Conservation (phyloP, 352 stramenopile species). For the Pseudoperonospora humuli region DNA sequence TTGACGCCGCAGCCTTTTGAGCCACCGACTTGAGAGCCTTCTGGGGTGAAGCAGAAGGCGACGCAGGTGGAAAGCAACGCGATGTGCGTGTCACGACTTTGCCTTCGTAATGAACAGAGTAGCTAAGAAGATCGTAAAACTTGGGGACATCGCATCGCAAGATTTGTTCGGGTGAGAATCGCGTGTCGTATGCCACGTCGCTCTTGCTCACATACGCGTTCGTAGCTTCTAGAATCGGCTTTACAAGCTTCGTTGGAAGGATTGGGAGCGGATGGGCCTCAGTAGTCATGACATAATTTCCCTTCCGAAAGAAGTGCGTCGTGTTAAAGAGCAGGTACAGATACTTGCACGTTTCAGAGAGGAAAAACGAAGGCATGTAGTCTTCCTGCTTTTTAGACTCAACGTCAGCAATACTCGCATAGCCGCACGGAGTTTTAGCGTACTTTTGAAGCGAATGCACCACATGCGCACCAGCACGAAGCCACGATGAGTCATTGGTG, state of each 20-base stretch:
- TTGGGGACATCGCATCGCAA: constrained; percentile 30
- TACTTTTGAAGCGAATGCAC: constrained; percentile 88
- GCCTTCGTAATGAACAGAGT: constrained; percentile 54
- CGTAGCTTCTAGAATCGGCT: constrained; percentile 30
- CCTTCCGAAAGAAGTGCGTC: constrained; percentile 84
- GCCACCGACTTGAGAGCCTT: constrained; percentile 13
- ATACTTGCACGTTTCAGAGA: constrained; percentile 99
- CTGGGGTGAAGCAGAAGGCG: constrained; percentile 7
- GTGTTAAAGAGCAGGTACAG: constrained; percentile 94
- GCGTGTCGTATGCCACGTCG: constrained; percentile 8
- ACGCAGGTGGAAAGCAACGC: constrained; percentile 20
- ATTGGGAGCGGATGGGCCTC: constrained; percentile 93
- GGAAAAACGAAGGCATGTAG: constrained; percentile 98
- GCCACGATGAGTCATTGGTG: constrained; percentile 77
- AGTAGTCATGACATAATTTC: constrained; percentile 94
- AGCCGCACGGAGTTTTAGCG: constrained; percentile 90
- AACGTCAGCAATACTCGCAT: constrained; percentile 85
- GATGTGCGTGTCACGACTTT: constrained; percentile 37
- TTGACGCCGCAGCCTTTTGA: constrained; percentile 8
- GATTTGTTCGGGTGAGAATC: constrained; percentile 13
- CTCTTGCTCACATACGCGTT: constrained; percentile 7
- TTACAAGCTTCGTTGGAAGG: constrained; percentile 39
- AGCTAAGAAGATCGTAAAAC: constrained; percentile 52
- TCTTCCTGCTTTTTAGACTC: constrained; percentile 87
- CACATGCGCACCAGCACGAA: constrained; percentile 65